Base-by-base conservation (phyloP, 2,329 filamentous ascomycete genomes). In the Colletotrichum truncatum region DNA sequence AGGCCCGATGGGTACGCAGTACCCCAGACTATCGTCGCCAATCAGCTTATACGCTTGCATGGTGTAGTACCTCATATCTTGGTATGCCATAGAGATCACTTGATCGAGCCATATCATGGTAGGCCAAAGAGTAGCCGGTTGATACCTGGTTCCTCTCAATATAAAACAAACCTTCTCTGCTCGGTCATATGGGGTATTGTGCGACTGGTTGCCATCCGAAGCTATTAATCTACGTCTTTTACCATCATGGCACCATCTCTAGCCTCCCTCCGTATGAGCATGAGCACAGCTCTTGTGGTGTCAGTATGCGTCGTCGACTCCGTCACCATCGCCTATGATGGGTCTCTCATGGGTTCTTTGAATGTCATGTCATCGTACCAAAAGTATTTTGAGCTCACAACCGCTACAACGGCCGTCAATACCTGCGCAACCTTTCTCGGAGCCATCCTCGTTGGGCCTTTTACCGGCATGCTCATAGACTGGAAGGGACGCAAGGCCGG, bases 341-440 rank as follows among this genome's bases (percentile, higher is more conserved):
- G 71, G 46, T 75, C 73, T 12, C 86, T 86, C 0, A 45, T 45
- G 41, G 41, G 41, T 14, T 45, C 41, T 0, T 21, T 45, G 70
- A 83, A 87, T 67, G 82, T 81, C 25, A 83, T 82, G 8, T 65
- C 78, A 3, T 79, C 84, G 61, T 87, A 86, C 70, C 77, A 84
- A 48, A 77, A 81, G 2, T 86, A 82, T 75, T 87, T 87, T 73
- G 71, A 83, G 75, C 77, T 80, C 16, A 82, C 83, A 0, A 75
- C 74, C 6, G 78, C 77, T 18, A 74, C 82, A 11, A 76, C 86
- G 66, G 84, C 84, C 26, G 82, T 82, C 43, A 86, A 86, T 67
- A 82, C 82, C 1, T 82, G 82, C 14, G 78, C 82, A 48, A 81
- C 86, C 67, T 81, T 83, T 3, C 83, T 81, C n/a, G 83, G 84